These are phyloP conservation scores for Podospora comata DNA, from an alignment of 495 filamentous ascomycete genomes.

Conservation along the genomic window DNA sequence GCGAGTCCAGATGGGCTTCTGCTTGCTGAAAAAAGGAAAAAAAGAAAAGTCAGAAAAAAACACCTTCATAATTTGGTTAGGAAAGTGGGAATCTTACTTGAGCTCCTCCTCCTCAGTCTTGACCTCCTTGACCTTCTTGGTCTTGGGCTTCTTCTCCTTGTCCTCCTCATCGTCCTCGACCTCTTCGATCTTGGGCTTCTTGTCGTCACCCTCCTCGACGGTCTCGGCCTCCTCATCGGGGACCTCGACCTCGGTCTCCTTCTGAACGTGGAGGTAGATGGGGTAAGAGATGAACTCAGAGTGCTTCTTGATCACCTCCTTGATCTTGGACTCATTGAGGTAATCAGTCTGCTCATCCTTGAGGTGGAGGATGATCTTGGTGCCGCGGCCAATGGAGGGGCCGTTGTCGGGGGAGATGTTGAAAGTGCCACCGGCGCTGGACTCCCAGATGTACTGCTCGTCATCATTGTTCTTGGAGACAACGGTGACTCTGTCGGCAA, in stretches of 20 bases:
- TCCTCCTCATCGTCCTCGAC: constrained; percentile 72
- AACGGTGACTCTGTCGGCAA: constrained; percentile 93
- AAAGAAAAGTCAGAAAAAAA: too few species aligned
- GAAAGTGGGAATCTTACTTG: constrained; percentile 44
- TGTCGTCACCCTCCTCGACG: constrained; percentile 65
- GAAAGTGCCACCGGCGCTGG: constrained; percentile 94
- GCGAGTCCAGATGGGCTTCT: constrained; percentile 98
- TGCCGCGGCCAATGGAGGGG: constrained; percentile 86
- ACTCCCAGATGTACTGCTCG: constrained; percentile 99
- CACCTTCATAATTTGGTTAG: too few species aligned
- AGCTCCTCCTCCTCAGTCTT: constrained; percentile 99
- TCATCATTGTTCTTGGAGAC: constrained; percentile 99
- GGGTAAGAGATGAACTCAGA: constrained; percentile 99
- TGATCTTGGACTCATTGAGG: constrained; percentile 97
- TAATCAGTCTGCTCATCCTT: constrained; percentile 99
- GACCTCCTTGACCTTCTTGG: constrained; percentile 98
- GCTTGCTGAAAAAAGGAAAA: constrained; percentile 51
- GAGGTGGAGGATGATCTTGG: constrained; percentile 95
- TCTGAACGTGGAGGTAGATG: constrained; percentile 98
- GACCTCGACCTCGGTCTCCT: constrained; percentile 98
- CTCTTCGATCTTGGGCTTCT: constrained; percentile 84
- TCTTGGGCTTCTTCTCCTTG: constrained; percentile 93
- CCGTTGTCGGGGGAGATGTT: constrained; percentile 87
- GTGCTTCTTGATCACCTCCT: constrained; percentile 99
- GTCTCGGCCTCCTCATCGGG: constrained; percentile 92